Conservation (phyloP, 352 stramenopile genomes). For the Phytopythium sindhum region DNA sequence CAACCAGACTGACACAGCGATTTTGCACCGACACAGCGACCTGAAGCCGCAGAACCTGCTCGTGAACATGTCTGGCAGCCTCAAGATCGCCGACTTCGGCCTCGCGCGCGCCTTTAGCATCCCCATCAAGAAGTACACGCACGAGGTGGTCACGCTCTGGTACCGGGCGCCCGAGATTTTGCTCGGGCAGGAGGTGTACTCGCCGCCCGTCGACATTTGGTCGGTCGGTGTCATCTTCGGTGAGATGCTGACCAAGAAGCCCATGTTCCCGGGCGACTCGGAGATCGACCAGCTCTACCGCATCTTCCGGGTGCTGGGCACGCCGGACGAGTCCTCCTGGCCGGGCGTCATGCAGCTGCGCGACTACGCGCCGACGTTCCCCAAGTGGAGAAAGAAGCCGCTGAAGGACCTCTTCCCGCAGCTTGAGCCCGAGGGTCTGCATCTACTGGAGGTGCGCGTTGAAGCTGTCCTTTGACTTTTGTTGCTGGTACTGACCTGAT, state of each 20-base stretch:
- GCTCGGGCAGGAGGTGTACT: conserved; percentile 91
- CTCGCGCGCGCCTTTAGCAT: conserved; percentile 96
- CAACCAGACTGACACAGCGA: not conserved
- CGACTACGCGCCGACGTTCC: conserved; percentile 95
- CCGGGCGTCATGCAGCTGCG: conserved; percentile 94
- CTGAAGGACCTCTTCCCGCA: conserved; percentile 62
- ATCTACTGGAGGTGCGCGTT: conserved; percentile 54
- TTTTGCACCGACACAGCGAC: conserved; percentile 60
- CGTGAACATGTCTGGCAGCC: conserved; percentile 89
- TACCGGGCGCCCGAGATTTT: conserved; percentile 99
- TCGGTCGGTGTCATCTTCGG: conserved; percentile 85
- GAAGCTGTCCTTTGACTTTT: not conserved
- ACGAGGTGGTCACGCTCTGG: conserved; percentile 99
- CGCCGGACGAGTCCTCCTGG: conserved; percentile 95
- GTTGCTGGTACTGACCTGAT: not conserved
- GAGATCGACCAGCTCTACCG: conserved; percentile 89
- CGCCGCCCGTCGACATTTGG: conserved; percentile 84
- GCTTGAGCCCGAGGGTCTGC: conserved; percentile 50
- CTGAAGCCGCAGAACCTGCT: conserved; percentile 98
- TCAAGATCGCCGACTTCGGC: conserved; percentile 99
- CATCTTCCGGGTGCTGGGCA: conserved; percentile 92
- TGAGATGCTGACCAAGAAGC: conserved; percentile 83
- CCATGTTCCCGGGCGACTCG: conserved; percentile 78
- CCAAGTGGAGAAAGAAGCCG: conserved; percentile 93
- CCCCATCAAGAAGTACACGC: conserved; percentile 96